Evolutionary conservation across 2,329 filamentous ascomycete genomes (phyloP).

Genomic region (Colletotrichum limetticola): DNA sequence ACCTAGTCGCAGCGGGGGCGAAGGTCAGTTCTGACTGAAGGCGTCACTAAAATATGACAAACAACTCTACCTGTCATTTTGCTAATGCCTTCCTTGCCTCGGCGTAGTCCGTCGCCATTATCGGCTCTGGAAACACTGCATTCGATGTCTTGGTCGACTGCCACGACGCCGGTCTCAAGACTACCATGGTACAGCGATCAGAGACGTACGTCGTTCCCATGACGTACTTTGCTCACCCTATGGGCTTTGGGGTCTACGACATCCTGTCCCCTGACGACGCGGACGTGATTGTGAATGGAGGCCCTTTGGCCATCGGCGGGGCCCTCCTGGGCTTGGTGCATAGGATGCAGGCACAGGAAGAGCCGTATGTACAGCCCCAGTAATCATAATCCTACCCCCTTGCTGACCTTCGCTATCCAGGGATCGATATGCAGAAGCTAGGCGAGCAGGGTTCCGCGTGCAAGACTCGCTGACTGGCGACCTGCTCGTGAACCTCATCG

Average conservation of each 20-base stretch:
- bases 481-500: constrained; percentile 39
- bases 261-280: constrained; percentile 31
- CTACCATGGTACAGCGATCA: constrained; percentile 49
- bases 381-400: neutral
- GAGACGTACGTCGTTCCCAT: constrained; percentile 48
- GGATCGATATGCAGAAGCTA: constrained; percentile 17
- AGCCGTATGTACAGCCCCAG: constrained; percentile 29
- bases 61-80: too few relatives aligned
- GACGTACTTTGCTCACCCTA: constrained; percentile 41
- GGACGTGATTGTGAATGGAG: constrained; percentile 37
- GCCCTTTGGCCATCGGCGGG: constrained; percentile 24
- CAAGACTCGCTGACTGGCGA: constrained; percentile 28
- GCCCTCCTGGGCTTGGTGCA: constrained; percentile 16
- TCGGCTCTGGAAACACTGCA: constrained; percentile 54
- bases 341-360: constrained; percentile 1
- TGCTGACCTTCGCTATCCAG: neutral
- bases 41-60: accelerated
- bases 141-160: constrained; percentile 53
- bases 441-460: constrained; percentile 15
- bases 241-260: constrained; percentile 46
- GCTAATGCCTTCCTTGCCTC: neutral
- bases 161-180: constrained; percentile 41
- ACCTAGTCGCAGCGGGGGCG: constrained; percentile 36
- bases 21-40: constrained; percentile 32
- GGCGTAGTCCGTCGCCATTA: constrained; percentile 42